Base-by-base conservation (phyloP, 2,329 filamentous ascomycete species). In the Thermomyces lanuginosus region DNA sequence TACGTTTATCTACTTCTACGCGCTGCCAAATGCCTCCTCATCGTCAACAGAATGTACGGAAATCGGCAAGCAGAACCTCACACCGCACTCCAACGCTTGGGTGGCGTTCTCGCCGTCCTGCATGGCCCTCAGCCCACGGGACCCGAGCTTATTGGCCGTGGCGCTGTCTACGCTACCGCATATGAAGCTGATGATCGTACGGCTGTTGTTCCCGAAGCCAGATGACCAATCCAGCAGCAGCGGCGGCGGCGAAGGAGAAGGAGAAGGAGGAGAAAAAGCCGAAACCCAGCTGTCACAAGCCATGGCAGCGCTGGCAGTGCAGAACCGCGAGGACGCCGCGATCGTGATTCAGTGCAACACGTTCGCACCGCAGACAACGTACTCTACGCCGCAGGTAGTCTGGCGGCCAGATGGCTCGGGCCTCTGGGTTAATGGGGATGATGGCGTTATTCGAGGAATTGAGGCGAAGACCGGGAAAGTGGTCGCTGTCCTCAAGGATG, bases 361-460 rank as follows among this genome's bases (percentile, higher is more conserved):
- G 0, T 55, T 72, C 38, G 64, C 71, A 11, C 66, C 70, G n/a
- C 70, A 75, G 42, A 73, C 69, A 16, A 55, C 62, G 1, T 75
- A 74, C 43, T 72, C 66, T 12, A 75, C 69, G 4, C 70, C 70
- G 5, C 61, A 66, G 27, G 51, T 74, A 5, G 61, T 58, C 4
- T 76, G 72, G 71, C 50, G 71, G 14, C 68, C 69, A 2, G 61
- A 72, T 42, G 69, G 68, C 1, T 63, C 56, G 21, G 71, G 71
- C 0, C 49, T 76, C 0, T 76, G 66, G 60, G 67, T 75, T 8
- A 75, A 71, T 48, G 66, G 67, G 3, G 71, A 76, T 38, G 72
- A 76, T 42, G 71, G 72, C 0, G 53, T 66, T 5, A 56, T 76
- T 15, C 54, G 70, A 24, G 71, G 70, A 1, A 51, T 76, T 5